Conservation (phyloP, 768 basidiomycete species). For the Fibroporia radiculosa region DNA sequence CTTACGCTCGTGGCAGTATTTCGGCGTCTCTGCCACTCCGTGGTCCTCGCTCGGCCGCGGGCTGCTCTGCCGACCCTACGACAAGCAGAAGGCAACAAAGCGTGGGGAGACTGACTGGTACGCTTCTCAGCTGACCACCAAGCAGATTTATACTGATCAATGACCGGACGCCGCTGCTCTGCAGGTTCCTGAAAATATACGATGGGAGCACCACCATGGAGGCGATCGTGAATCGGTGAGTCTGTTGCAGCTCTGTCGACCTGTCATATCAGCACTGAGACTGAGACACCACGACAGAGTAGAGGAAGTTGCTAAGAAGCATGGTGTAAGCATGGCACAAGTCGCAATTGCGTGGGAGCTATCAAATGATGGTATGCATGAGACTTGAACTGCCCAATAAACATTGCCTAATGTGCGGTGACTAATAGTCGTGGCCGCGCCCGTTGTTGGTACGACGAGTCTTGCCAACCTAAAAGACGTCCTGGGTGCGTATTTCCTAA, state of each 20-base stretch:
- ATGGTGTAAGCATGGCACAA: conserved; percentile 27
- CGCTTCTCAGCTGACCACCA: neutral
- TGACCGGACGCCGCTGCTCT: neutral
- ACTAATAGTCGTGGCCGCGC: conserved; percentile 22
- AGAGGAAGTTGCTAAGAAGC: conserved; percentile 33
- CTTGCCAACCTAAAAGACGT: conserved; percentile 33
- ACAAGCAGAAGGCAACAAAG: conserved; percentile 14
- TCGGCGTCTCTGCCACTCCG: conserved; percentile 26
- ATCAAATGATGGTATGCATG: conserved; percentile 14
- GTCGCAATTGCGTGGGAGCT: conserved; percentile 23
- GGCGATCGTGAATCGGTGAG: conserved; percentile 1
- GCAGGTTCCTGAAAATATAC: neutral
- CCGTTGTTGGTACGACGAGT: conserved; percentile 34
- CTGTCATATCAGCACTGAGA: too few species aligned
- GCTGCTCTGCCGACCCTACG: conserved; percentile 20
- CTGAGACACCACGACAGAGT: conserved; percentile 16
- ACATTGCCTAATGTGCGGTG: neutral
- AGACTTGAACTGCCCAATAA: neutral
- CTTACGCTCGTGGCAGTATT: conserved; percentile 10
- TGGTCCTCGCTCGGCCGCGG: conserved; percentile 33
- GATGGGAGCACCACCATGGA: neutral
- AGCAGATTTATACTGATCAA: too few species aligned
- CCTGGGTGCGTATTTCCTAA: conserved; percentile 16
- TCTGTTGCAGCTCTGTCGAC: too few species aligned
- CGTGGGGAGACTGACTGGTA: conserved; percentile 19